These are phyloP conservation scores for Trametes elegans DNA, from an alignment of 768 basidiomycete species.

Conservation along the genomic window DNA sequence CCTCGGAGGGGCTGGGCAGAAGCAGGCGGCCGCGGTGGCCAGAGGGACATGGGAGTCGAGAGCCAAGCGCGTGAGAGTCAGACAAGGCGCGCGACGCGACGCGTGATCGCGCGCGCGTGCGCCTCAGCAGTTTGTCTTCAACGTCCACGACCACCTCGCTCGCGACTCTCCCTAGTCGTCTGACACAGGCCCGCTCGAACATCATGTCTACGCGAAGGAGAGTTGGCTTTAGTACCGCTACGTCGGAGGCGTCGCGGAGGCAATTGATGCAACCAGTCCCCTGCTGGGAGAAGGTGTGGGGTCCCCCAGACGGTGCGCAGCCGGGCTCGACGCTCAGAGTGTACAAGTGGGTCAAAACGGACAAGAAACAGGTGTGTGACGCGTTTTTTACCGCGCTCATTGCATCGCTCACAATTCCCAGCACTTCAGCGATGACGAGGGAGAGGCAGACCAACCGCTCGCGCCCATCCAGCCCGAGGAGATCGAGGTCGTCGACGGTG, in stretches of 20 bases:
- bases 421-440: constrained; percentile 90
- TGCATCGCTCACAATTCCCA: constrained; percentile 27
- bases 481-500: constrained; percentile 72
- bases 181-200: neutral
- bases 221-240: constrained; percentile 73
- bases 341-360: constrained; percentile 78
- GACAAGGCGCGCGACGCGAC: neutral
- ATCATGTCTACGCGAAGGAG: constrained; percentile 38
- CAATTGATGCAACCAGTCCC: constrained; percentile 89
- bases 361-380: constrained; percentile 63
- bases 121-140: neutral
- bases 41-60: neutral
- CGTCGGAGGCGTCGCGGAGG: constrained; percentile 76
- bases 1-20: neutral
- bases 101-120: neutral
- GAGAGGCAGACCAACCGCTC: constrained; percentile 73
- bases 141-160: neutral
- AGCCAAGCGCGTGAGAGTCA: neutral
- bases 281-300: constrained; percentile 82
- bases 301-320: constrained; percentile 52
- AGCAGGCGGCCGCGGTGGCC: neutral
- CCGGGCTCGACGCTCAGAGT: constrained; percentile 62
- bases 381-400: constrained; percentile 1
- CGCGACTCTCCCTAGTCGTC: neutral
- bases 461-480: constrained; percentile 76